Conservation (phyloP, 495 filamentous ascomycete genomes). For the Daldinia grandis region DNA sequence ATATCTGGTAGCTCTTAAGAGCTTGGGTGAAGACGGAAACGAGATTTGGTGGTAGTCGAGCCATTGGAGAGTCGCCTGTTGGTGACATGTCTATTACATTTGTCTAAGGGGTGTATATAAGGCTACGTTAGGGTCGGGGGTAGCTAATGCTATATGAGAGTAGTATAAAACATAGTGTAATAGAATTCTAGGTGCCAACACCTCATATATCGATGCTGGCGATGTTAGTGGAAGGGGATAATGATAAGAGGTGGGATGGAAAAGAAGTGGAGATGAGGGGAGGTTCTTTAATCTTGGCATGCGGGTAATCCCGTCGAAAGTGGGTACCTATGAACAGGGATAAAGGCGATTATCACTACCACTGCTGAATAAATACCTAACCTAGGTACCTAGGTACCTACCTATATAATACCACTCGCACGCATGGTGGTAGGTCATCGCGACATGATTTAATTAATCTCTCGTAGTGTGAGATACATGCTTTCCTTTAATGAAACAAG, state of each 20-base stretch:
- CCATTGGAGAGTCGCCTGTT: constrained; percentile 24
- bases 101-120: not conserved
- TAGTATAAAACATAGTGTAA: not conserved
- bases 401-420: too few relatives aligned
- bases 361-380: not conserved
- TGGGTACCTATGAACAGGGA: not conserved
- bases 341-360: not conserved
- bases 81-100: constrained; percentile 15
- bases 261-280: not conserved
- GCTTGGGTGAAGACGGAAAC: constrained; percentile 56
- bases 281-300: constrained; percentile 6
- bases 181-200: not conserved
- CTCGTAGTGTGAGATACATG: not conserved
- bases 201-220: not conserved
- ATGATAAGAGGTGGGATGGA: not conserved
- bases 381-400: too few relatives aligned
- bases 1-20: constrained; percentile 66
- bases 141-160: not conserved
- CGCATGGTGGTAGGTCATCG: not conserved
- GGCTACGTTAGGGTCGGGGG: not conserved
- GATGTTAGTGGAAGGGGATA: not conserved
- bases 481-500: constrained; percentile 2
- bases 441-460: not conserved
- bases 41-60: constrained; percentile 40
- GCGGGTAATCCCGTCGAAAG: constrained; percentile 15